Percentiles rank a stretch among this genome's conserved stretches.
Conservation (phyloP, 805 yeast species). For the Yarrowia alimentaria region DNA sequence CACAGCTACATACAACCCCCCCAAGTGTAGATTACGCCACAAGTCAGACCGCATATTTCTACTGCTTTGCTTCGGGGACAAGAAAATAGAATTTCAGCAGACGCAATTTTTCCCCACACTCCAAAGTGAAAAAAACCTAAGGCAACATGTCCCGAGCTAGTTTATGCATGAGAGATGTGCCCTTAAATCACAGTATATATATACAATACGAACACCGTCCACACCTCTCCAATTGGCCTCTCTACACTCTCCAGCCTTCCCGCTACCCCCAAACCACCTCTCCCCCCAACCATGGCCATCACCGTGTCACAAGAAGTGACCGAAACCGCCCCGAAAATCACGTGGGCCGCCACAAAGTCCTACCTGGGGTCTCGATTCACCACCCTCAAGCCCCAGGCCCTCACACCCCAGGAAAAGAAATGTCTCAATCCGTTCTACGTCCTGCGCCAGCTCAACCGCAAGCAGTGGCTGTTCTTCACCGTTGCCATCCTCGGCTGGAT, state of each 20-base stretch:
- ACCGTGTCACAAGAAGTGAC: slow-evolving; percentile 22
- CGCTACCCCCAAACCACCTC: background rate
- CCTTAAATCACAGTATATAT: too few relatives aligned
- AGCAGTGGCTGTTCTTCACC: slow-evolving; percentile 60
- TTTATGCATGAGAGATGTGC: too few relatives aligned
- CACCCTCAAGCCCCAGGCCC: slow-evolving; percentile 37
- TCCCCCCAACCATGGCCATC: too few relatives aligned
- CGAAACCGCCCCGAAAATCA: slow-evolving; percentile 33
- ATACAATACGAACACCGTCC: too few relatives aligned
- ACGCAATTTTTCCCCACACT: too few relatives aligned
- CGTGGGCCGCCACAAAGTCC: slow-evolving; percentile 32
- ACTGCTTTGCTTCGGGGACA: too few relatives aligned
- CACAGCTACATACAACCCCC: too few relatives aligned
- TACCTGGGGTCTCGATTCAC: slow-evolving; percentile 40
- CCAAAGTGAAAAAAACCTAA: too few relatives aligned
- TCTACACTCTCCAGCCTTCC: background rate
- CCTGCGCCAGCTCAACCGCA: slow-evolving; percentile 46
- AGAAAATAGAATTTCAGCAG: too few relatives aligned
- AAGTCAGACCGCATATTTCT: too few relatives aligned
- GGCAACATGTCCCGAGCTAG: too few relatives aligned
- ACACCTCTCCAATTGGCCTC: background rate
- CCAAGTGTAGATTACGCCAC: too few relatives aligned
- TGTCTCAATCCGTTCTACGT: slow-evolving; percentile 63
- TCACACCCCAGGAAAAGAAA: slow-evolving; percentile 29
- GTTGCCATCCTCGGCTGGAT: slow-evolving; percentile 68